Conservation (phyloP, 2,329 filamentous ascomycete species). For the Lachnellula occidentalis region DNA sequence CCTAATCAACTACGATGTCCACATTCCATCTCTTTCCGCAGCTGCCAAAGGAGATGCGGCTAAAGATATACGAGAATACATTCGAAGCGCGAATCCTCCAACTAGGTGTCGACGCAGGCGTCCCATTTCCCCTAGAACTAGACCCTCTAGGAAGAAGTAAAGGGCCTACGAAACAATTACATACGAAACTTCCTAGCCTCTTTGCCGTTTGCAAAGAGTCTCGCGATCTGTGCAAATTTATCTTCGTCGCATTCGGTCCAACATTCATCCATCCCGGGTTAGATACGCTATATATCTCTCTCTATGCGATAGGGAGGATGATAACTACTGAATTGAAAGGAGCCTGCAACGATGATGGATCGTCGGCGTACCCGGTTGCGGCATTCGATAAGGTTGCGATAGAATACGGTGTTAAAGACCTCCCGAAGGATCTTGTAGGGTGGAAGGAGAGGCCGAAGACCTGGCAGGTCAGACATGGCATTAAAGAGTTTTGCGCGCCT, state of each 20-base stretch:
- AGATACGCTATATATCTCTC: conserved; percentile 13
- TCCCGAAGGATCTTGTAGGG: conserved; percentile 6
- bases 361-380: conserved; percentile 5
- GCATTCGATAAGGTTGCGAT: conserved; percentile 11
- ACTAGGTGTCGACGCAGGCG: conserved; percentile 8
- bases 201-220: conserved; percentile 11
- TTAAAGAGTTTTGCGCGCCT: conserved; percentile 6
- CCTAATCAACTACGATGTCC: conserved; percentile 1
- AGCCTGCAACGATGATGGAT: conserved; percentile 7
- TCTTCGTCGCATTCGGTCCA: conserved; percentile 8
- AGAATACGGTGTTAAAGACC: conserved; percentile 9
- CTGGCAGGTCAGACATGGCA: conserved; percentile 9
- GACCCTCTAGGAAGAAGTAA: conserved; percentile 1
- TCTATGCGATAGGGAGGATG: conserved; percentile 9
- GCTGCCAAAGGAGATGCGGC: conserved; percentile 9
- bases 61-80: conserved; percentile 9
- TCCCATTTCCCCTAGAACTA: conserved; percentile 8
- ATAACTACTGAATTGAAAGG: conserved; percentile 8
- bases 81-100: conserved; percentile 9
- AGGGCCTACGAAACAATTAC: conserved; percentile 8
- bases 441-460: conserved; percentile 7
- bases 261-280: conserved; percentile 5
- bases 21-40: conserved; percentile 7
- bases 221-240: conserved; percentile 8
- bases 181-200: conserved; percentile 7